A percentile compares a stretch with the other conserved stretches of the same genome.
Evolutionary conservation across 2,329 filamentous ascomycete genomes (phyloP).

Genomic region (Aspergillus japonicus): DNA sequence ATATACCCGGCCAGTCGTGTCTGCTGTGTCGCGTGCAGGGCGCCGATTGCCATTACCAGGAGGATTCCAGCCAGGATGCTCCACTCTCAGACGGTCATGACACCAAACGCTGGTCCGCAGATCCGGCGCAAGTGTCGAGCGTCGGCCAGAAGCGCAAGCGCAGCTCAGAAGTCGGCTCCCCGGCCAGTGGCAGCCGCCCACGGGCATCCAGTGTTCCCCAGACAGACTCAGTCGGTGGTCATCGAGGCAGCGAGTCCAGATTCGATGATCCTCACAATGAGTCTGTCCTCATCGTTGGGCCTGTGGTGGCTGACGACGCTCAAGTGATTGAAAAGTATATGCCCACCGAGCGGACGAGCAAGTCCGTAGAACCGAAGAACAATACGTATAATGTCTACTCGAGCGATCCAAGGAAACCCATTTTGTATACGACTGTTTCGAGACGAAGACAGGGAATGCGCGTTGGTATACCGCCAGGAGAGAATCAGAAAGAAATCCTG

Average conservation of each 20-base stretch:
- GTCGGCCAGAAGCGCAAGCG: constrained; percentile 40
- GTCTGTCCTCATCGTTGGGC: constrained; percentile 58
- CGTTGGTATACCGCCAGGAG: constrained; percentile 43
- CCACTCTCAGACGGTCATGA: constrained; percentile 27
- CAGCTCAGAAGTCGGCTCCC: constrained; percentile 29
- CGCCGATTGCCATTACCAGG: constrained; percentile 57
- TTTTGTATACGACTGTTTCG: constrained; percentile 51
- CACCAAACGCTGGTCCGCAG: constrained; percentile 29
- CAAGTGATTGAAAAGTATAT: constrained; percentile 62
- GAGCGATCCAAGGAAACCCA: constrained; percentile 47
- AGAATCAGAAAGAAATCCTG: constrained; percentile 55
- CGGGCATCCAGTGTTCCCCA: constrained; percentile 24
- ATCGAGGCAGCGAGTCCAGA: constrained; percentile 31
- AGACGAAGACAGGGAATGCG: constrained; percentile 50
- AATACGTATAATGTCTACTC: constrained; percentile 54
- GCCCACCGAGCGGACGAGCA: constrained; percentile 42
- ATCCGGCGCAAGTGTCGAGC: constrained; percentile 23
- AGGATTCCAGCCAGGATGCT: constrained; percentile 32
- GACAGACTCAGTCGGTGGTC: constrained; percentile 25
- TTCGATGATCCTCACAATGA: constrained; percentile 41
- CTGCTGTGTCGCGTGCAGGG: constrained; percentile 59
- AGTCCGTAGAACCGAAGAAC: constrained; percentile 40
- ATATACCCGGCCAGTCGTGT: constrained; percentile 53
- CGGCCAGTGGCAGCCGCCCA: constrained; percentile 21
- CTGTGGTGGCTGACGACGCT: constrained; percentile 59